Base-by-base conservation (phyloP, 495 filamentous ascomycete genomes). In the Penicillium simplicissimum region DNA sequence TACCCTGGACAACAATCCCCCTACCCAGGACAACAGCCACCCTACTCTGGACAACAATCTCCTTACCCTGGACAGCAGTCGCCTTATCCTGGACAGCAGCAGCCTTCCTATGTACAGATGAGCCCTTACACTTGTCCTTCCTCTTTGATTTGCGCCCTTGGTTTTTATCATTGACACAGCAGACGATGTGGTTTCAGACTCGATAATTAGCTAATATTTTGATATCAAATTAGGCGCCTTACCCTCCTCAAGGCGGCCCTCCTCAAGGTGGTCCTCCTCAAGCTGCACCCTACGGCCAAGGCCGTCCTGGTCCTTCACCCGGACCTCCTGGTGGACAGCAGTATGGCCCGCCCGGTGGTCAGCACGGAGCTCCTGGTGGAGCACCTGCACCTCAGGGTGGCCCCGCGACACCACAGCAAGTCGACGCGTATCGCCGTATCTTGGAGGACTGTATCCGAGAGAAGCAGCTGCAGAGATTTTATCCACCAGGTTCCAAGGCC, bases 391-490 rank as follows among this genome's bases (percentile, higher is more conserved):
- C 65, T 35, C 68, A 67, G 49, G 67, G 71, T 17, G 64, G 69
- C 37, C 74, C 69, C 45, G 76, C 74, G 4, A 82, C 77, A 5
- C 77, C 80, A 3, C 78, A 81, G 42, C 79, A 85, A 49, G 63
- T 82, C 14, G 73, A 65, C 15, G 76, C 79, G 0, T 88, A 87
- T 67, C 81, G 80, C 60, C 81, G 81, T 54, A 64, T 83, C 21
- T 70, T 88, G 52, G 74, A 84, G 52, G 62, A 64, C 14, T 79
- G 79, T 8, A 81, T 89, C 58, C 83, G 82, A 59, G 84, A 88
- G 70, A 87, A 87, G 67, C 68, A 77, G 15, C 68, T 89, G 5
- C 76, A 85, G 65, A 63, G 43, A 43, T 84, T 88, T 70, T 87
- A 84, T 60, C 83, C 84, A 13, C 81, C 81, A 13, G 51, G 51